Base-by-base conservation (phyloP, 2,329 filamentous ascomycete species). In the Grosmannia serpens region DNA sequence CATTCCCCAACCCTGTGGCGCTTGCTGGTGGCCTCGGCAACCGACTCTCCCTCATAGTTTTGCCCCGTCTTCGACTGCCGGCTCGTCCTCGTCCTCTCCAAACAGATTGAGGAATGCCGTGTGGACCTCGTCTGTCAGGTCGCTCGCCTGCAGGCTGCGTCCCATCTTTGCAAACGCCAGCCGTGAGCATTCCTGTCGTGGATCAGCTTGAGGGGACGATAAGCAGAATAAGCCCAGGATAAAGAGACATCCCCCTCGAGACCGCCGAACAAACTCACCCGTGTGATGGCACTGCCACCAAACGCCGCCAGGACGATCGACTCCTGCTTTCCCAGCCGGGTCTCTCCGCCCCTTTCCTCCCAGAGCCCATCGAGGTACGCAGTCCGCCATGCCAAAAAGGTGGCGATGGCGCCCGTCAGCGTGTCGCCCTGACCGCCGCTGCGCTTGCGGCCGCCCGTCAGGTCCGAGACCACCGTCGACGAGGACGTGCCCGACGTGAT, bases 381-480 rank as follows among this genome's bases (percentile, higher is more conserved):
- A 69, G 85, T 86, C 61, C 92, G 80, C 85, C 92, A 99, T 1
- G 84, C 91, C 63, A 97, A 73, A 64, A 99, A 84, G 4, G 94
- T 97, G 1, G 88, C 94, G 63, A 99, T 75, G 38, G 85, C 85
- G 1, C 94, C 94, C 0, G 94, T 97, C 64, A 99, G 75, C 4
- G 94, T 97, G 73, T 99, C 94, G 1, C 94, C 94, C 73, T 99
- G 94, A 0, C 94, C 94, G 53, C 92, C 94, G 59, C 89, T 92
- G 63, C 94, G 80, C 81, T 99, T 99, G 70, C 84, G 73, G 1
- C 92, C 92, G 10, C 94, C 94, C 67, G 83, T 74, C 3, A 91
- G 73, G 65, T 96, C 91, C 29, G 86, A 88, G 0, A 87, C 75
- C 29, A 91, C 73, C n/a, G 88, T 95, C 57, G 78, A 78, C 59